These are phyloP conservation scores for Eimeria necatrix DNA, from an alignment of 169 alveolate genomes.

Conservation along the genomic window DNA sequence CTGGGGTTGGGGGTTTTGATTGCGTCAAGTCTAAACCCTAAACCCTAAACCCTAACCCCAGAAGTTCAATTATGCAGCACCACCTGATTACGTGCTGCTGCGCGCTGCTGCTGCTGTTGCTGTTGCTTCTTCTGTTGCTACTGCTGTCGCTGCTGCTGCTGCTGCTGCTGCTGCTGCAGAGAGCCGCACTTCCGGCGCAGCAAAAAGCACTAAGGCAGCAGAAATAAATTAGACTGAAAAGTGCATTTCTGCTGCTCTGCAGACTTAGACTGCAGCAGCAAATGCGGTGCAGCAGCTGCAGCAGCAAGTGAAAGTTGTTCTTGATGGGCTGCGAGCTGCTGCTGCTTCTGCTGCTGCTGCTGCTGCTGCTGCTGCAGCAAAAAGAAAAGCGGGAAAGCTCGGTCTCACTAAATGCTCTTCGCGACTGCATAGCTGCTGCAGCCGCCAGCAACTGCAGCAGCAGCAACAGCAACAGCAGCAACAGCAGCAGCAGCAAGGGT, in stretches of 20 bases:
- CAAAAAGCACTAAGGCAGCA: neutral
- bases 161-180: neutral
- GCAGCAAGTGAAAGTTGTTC: neutral
- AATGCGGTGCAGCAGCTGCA: neutral
- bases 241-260: too few species aligned
- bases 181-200: neutral
- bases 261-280: neutral
- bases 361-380: constrained; percentile 11
- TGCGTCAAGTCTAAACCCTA: too few species aligned
- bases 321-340: neutral
- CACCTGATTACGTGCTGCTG: neutral
- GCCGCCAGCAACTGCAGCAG: neutral
- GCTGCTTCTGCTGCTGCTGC: neutral
- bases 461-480: neutral
- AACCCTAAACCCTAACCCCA: too few species aligned
- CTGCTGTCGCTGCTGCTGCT: neutral
- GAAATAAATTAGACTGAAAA: too few species aligned
- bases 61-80: too few species aligned
- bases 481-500: neutral
- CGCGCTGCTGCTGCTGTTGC: neutral
- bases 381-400: too few species aligned
- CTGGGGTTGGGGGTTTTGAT: too few species aligned
- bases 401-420: too few species aligned
- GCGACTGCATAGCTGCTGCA: neutral
- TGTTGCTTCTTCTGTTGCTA: neutral